Percentiles rank a stretch among this genome's conserved stretches.
These are phyloP conservation scores for Porcisia hertigi DNA, from an alignment of 208 protist species.

Conservation along the genomic window DNA sequence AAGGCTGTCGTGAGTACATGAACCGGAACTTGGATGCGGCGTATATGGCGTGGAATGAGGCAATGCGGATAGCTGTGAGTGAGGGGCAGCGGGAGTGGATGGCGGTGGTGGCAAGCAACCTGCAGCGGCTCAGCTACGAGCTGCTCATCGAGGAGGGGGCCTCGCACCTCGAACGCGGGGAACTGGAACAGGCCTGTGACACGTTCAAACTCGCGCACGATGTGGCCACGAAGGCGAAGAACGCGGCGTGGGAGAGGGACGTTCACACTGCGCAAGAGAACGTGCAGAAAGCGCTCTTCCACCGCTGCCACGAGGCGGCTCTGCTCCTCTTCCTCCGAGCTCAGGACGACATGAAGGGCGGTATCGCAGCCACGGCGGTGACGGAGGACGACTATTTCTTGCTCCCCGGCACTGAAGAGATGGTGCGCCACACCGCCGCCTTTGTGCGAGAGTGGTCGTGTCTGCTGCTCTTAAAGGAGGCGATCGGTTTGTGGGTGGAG, in stretches of 20 bases:
- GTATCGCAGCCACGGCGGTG: slow-evolving; percentile 20
- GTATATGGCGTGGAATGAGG: slow-evolving; percentile 91
- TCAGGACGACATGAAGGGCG: slow-evolving; percentile 26
- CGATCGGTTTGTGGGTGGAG: slow-evolving; percentile 79
- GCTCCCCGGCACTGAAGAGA: slow-evolving; percentile 69
- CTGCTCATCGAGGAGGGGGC: slow-evolving; percentile 82
- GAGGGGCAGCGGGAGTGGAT: slow-evolving; percentile 92
- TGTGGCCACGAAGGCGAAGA: slow-evolving; percentile 81
- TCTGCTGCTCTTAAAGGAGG: slow-evolving; percentile 86
- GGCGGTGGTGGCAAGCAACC: slow-evolving; percentile 84
- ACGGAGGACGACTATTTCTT: slow-evolving; percentile 81
- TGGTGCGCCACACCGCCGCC: slow-evolving; percentile 70
- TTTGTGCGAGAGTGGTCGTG: slow-evolving; percentile 87
- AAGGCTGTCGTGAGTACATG: slow-evolving; percentile 79
- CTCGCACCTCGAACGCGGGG: slow-evolving; percentile 56
- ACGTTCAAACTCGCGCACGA: slow-evolving; percentile 75
- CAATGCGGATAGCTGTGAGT: slow-evolving; percentile 71
- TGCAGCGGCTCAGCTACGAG: slow-evolving; percentile 92
- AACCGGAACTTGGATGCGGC: slow-evolving; percentile 76
- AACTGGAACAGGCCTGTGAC: slow-evolving; percentile 73
- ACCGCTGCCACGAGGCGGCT: slow-evolving; percentile 83
- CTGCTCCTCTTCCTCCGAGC: slow-evolving; percentile 74
- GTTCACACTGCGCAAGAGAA: slow-evolving; percentile 74
- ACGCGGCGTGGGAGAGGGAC: slow-evolving; percentile 82
- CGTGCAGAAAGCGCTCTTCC: slow-evolving; percentile 86